Percentiles rank a stretch among this genome's conserved stretches.
Conservation (phyloP, 805 yeast genomes). For the Candida montana region DNA sequence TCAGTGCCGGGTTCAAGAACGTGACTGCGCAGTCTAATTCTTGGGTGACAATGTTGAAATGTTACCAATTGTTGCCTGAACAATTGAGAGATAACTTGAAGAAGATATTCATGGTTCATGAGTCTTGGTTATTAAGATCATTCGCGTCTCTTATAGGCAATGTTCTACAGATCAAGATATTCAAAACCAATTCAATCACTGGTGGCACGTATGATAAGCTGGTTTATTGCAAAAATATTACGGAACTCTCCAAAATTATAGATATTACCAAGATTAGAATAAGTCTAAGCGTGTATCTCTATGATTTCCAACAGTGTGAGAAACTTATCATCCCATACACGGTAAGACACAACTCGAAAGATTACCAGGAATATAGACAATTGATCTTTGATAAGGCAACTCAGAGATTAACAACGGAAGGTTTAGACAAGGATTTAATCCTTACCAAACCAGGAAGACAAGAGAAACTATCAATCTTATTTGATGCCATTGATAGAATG, state of each 20-base stretch:
- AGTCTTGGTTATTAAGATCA: constrained; percentile 82
- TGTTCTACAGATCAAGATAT: constrained; percentile 46
- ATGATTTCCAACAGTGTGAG: constrained; percentile 48
- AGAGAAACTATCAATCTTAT: constrained; percentile 36
- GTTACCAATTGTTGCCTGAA: constrained; percentile 54
- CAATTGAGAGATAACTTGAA: constrained; percentile 47
- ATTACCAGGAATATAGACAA: constrained; percentile 32
- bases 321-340: constrained; percentile 42
- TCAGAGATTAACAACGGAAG: constrained; percentile 40
- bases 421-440: constrained; percentile 36
- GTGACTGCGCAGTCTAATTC: constrained; percentile 33
- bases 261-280: constrained; percentile 77
- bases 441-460: constrained; percentile 56
- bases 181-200: constrained; percentile 22
- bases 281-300: constrained; percentile 66
- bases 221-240: constrained; percentile 32
- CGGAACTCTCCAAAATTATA: constrained; percentile 33
- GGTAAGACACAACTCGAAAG: constrained; percentile 25
- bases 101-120: constrained; percentile 79
- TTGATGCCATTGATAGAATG: constrained; percentile 47
- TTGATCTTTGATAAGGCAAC: constrained; percentile 45
- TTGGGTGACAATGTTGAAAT: constrained; percentile 70
- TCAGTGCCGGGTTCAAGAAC: constrained; percentile 74
- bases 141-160: constrained; percentile 66
- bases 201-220: constrained; percentile 16